Conservation (phyloP, 140 eudicot species). For the Erigeron philadelphicus region DNA sequence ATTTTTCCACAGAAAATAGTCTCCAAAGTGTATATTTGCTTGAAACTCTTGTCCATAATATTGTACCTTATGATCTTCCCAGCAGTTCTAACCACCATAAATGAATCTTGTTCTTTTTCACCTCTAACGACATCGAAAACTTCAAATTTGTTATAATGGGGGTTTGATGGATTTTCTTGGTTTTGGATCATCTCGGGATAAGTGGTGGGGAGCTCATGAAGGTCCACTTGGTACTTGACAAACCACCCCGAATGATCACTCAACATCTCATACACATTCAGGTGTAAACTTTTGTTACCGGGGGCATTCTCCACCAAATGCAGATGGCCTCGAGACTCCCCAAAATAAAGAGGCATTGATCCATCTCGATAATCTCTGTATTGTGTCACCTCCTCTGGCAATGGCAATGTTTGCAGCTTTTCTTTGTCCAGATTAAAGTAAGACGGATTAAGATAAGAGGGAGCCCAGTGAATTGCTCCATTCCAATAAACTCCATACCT, state of each 20-base stretch:
- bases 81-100: no score
- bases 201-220: constrained; percentile 7
- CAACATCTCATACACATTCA: constrained; percentile 36
- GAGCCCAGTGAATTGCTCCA: constrained; percentile 21
- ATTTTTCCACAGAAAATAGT: background rate
- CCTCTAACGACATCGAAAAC: constrained; percentile 15
- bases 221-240: constrained; percentile 31
- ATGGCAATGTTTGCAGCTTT: background rate
- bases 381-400: constrained; percentile 1
- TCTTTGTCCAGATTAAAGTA: constrained; percentile 17
- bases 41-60: background rate
- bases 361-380: background rate
- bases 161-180: background rate
- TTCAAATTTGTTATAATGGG: background rate
- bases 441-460: background rate
- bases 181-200: background rate
- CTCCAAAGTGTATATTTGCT: background rate
- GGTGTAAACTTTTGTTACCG: background rate
- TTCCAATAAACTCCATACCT: constrained; percentile 18
- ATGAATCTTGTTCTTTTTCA: background rate
- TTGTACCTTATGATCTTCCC: background rate
- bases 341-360: constrained; percentile 18
- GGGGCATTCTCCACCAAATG: constrained; percentile 3
- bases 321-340: constrained; percentile 23
- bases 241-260: constrained; percentile 34